These are phyloP conservation scores for Kalmanozyma brasiliensis DNA, from an alignment of 1,284 basidiomycete species.

Conservation along the genomic window DNA sequence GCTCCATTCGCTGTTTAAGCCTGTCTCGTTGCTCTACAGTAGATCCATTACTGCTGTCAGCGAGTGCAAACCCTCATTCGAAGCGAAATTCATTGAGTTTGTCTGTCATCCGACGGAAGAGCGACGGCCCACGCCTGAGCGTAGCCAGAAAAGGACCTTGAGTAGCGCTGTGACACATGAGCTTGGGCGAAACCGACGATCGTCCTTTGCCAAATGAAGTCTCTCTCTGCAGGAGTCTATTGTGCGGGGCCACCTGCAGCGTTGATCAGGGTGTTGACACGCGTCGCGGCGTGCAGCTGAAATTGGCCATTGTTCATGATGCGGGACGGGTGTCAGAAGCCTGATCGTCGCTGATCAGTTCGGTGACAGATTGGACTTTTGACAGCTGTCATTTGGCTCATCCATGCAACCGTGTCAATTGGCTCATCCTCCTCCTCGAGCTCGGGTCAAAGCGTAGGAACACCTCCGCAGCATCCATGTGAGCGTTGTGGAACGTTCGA, in stretches of 20 bases:
- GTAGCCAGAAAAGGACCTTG: not conserved
- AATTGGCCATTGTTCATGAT: not conserved
- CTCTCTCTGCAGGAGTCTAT: no score
- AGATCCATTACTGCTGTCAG: no score
- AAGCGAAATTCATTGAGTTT: no score
- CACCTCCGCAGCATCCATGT: no score
- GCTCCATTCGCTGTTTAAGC: no score
- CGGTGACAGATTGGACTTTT: slow-evolving; percentile 23
- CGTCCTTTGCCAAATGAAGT: no score
- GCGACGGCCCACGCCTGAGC: no score
- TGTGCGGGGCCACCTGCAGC: not conserved
- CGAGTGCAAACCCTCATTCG: no score
- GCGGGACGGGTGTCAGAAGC: slow-evolving; percentile 14
- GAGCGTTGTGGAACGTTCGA: not conserved
- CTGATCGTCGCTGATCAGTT: slow-evolving; percentile 13
- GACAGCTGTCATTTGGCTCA: slow-evolving; percentile 36
- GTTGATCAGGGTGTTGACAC: slow-evolving; percentile 26
- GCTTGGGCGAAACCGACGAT: no score
- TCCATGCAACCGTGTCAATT: slow-evolving; percentile 15
- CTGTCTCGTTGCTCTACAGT: no score
- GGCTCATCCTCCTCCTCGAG: slow-evolving; percentile 7
- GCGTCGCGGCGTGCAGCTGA: slow-evolving; percentile 7
- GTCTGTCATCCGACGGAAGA: no score
- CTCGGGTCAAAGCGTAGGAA: no score
- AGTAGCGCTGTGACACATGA: slow-evolving; percentile 7